Base-by-base conservation (phyloP, 2,329 filamentous ascomycete species). In the Colletotrichum gigasporum region DNA sequence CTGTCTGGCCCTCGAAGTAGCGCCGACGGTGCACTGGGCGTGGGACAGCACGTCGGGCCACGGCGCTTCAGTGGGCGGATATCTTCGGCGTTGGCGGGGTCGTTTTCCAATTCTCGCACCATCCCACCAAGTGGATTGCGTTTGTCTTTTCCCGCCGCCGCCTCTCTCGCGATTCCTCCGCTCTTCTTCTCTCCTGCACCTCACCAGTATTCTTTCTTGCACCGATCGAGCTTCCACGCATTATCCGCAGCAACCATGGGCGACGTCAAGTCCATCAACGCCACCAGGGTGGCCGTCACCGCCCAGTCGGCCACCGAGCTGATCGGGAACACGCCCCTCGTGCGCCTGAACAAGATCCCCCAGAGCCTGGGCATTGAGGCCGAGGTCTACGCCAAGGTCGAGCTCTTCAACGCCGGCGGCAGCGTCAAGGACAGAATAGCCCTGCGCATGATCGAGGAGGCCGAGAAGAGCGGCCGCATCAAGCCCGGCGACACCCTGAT, bases 401-500 rank as follows among this genome's bases (percentile, higher is more conserved):
- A 97, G 80, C 89, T 94, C 64, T 97, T 97, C 86, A 97, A 96
- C 80, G 93, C 94, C 11, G 94, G 94, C 62, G 94, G 94, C 69
- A 96, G 92, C 75, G 92, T 97, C 74, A 97, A 97, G 80, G 94
- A 97, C 80, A 87, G 94, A 66, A 99, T 99, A 76, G 96, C 96
- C 20, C 82, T 97, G 76, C 92, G 96, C 74, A 99, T 99, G 96
- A 91, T 99, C 67, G 94, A 98, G 80, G 92, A 95, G 77, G 96
- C 96, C 12, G 96, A 99, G 85, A 89, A 88, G 75, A 90, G 87
- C 54, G 96, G 96, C 45, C 90, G 95, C 69, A 97, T 99, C 80
- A 97, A 96, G 85, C 96, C 96, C 26, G 96, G 95, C 60, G 94
- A 98, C 80, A 98, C 94, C 54, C 82, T 99, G 73, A 99, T 99